Percentiles rank a stretch among this genome's conserved stretches.
Evolutionary conservation across 2,329 filamentous ascomycete genomes (phyloP).

Genomic region (Pseudopyrenochaeta lycopersici): DNA sequence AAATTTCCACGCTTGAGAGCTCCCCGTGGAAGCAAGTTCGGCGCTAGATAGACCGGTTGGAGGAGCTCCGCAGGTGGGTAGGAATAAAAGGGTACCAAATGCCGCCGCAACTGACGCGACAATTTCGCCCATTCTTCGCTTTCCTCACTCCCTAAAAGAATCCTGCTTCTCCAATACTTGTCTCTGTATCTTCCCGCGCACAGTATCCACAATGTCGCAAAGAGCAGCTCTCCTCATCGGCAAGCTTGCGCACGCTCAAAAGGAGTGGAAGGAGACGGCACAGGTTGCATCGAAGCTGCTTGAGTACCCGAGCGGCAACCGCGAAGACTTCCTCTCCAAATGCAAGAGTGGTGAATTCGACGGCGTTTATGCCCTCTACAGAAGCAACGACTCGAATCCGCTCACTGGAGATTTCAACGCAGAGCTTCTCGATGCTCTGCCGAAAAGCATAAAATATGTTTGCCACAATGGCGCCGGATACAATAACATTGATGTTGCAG

Average conservation of each 20-base stretch:
- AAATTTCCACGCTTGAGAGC: slow-evolving; percentile 17
- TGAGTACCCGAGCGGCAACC: slow-evolving; percentile 63
- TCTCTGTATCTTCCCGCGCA: background rate
- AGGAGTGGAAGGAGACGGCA: slow-evolving; percentile 56
- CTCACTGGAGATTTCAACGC: slow-evolving; percentile 58
- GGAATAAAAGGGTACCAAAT: slow-evolving; percentile 25
- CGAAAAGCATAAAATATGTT: slow-evolving; percentile 54
- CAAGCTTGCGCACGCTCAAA: slow-evolving; percentile 53
- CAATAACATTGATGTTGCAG: slow-evolving; percentile 66
- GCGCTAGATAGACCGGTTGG: slow-evolving; percentile 31
- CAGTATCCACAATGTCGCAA: slow-evolving; percentile 37
- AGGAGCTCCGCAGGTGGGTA: slow-evolving; percentile 19
- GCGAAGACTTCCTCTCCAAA: slow-evolving; percentile 65
- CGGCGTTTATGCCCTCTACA: slow-evolving; percentile 65
- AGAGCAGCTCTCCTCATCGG: slow-evolving; percentile 57
- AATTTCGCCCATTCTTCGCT: slow-evolving; percentile 5
- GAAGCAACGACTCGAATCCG: slow-evolving; percentile 65
- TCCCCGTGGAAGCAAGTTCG: slow-evolving; percentile 13
- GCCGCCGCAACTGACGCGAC: slow-evolving; percentile 20
- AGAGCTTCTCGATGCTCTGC: slow-evolving; percentile 54
- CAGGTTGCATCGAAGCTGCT: slow-evolving; percentile 48
- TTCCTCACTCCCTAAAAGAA: background rate
- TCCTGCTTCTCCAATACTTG: background rate
- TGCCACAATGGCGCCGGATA: slow-evolving; percentile 66
- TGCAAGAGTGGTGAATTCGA: slow-evolving; percentile 65